Conservation (phyloP, 2,329 filamentous ascomycete species). For the Albifimbria verrucaria region DNA sequence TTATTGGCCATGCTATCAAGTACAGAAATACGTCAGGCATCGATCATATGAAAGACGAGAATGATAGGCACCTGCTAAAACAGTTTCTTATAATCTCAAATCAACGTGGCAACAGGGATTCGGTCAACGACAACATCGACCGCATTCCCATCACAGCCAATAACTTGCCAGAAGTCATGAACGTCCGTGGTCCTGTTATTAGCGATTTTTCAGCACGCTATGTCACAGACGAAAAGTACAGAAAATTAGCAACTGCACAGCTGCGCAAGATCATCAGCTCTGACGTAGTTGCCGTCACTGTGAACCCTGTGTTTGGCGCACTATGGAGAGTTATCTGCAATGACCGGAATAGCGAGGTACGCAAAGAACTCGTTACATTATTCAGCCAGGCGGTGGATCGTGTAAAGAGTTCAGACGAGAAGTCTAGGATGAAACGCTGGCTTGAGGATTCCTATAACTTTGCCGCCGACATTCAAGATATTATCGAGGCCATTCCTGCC, state of each 20-base stretch:
- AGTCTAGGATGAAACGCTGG: conserved; percentile 41
- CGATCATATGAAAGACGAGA: conserved; percentile 5
- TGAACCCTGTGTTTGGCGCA: conserved; percentile 48
- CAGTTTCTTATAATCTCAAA: conserved; percentile 4
- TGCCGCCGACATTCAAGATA: conserved; percentile 36
- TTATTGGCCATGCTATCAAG: conserved; percentile 8
- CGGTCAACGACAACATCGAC: conserved; percentile 5
- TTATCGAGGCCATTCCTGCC: conserved; percentile 33
- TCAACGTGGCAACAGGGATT: neutral
- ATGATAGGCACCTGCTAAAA: neutral
- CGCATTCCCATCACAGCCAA: conserved; percentile 12
- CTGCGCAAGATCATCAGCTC: conserved; percentile 39
- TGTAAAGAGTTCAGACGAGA: conserved; percentile 28
- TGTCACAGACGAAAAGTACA: conserved; percentile 32
- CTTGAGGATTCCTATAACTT: conserved; percentile 50
- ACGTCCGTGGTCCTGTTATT: conserved; percentile 17
- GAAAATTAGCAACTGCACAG: conserved; percentile 32
- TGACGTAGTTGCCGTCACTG: conserved; percentile 39
- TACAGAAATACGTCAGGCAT: conserved; percentile 15
- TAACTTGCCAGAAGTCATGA: conserved; percentile 20
- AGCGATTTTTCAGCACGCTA: conserved; percentile 39
- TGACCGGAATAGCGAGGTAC: conserved; percentile 37
- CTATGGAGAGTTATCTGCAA: conserved; percentile 48
- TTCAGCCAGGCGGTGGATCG: conserved; percentile 38
- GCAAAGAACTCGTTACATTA: conserved; percentile 35